Base-by-base conservation (phyloP, 2,329 filamentous ascomycete genomes). In the Blastomyces parvus region DNA sequence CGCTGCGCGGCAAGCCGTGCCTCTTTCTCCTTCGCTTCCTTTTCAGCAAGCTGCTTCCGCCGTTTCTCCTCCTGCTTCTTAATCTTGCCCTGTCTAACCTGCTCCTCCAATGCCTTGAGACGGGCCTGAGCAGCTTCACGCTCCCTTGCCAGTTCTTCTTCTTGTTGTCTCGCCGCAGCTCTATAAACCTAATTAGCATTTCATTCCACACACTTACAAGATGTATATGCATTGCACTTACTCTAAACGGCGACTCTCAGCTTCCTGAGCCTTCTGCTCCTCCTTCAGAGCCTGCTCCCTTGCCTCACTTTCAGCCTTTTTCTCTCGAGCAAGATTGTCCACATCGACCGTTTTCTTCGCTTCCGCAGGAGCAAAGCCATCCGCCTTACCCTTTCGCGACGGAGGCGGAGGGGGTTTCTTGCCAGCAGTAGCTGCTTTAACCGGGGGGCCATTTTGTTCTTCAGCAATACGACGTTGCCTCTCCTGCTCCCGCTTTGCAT, bases 41-140 rank as follows among this genome's bases (percentile, higher is more conserved):
- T 89, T 71, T 89, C 82, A 11, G 91, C 91, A 27, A 91, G 93
- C 79, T 96, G 92, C 80, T 91, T 94, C 70, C 85, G 88, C 66
- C 88, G 90, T 81, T 96, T 97, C 78, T 97, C 94, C 75, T 99
- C 94, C 69, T 95, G 89, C 77, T 96, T 97, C 81, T 91, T 93
- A 61, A 97, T 79, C 79, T 97, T 99, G 70, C 92, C 91, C 73
- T 92, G 90, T 66, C 87, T 88, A 61, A 97, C 91, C 76, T 97
- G 91, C 74, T 97, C 91, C 76, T 99, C 92, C 9, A 99, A 84
- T 19, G 91, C 91, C 73, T 87, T 90, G 30, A 97, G 83, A 60
- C 92, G 90, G 66, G 89, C 89, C 69, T 89, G 86, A 50, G 92
- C 87, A 61, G 89, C 91, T 70, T 91, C 85, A 62, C 88, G 88